Evolutionary conservation across 2,329 filamentous ascomycete species (phyloP), one percentile per base, ranked within the genome.

Genomic region (Aspergillus jensenii): DNA sequence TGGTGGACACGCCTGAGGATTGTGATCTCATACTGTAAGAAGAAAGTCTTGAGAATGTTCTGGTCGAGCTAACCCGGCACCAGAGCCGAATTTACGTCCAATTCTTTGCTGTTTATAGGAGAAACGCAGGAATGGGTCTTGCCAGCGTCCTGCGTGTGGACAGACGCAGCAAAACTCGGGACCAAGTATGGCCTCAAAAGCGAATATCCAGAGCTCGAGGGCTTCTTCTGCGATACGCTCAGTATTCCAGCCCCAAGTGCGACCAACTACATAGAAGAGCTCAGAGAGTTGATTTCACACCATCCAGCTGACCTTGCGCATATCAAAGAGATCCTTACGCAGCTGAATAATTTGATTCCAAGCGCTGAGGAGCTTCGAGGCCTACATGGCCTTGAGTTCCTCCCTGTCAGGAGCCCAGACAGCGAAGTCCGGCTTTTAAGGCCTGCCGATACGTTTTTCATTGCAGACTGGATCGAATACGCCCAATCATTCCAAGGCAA

Each of bases 381-480:
- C 14, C 52, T 55, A 4, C 14, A 5, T 9, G 15, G 17, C 17
- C 6, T 52, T 3, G 9, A 5, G 7, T 47, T 58, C 21, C 37
- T 58, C 6, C 55, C 55, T 6, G 55, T 40, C 6, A 17, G 2
- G 15, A 48, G 33, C 33, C 55, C 33, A 6, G 19, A 15, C 5
- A 48, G 35, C 15, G 15, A 7, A 11, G 49, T 53, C 15, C 14
- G 47, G 23, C 7, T 57, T n/a, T 27, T 40, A 23, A 52, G 41
- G 11, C 5, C 37, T 14, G 41, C 21, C 1, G 43, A 40, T 11
- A 47, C 21, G 11, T 53, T 58, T 37, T 47, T 52, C n/a, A 58
- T 58, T n/a, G 40, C 55, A 43, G 55, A 58, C 21, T 17, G 55
- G 2, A 15, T 52, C 6, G 33, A 58, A 9, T 37, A 52, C 25